Evolutionary conservation across 768 basidiomycete genomes (phyloP), one percentile per base, ranked within the genome.

Genomic region (Boletus vermiculosoides): DNA sequence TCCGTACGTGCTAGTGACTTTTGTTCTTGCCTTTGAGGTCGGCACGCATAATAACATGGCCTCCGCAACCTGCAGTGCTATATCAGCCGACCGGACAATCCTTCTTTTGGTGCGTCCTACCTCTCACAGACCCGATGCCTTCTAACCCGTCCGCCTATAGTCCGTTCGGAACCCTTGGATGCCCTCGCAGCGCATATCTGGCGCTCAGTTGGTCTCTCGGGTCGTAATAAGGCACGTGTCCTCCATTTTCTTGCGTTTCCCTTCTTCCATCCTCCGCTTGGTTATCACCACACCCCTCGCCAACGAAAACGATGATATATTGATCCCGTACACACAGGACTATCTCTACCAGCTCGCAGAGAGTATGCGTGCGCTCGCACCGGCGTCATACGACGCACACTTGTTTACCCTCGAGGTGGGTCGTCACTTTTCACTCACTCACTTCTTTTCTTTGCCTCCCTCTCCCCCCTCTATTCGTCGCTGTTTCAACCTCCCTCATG

Each of bases 331-430:
- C 6, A 33, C 3, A 25, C 58, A 95, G 92, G 94, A 97, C 36
- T 98, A 98, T 66, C 76, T 97, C 3, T 96, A 87, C 67, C 77
- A 83, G 12, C 84, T 98, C 1, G 86, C 85, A 0, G 78, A 82
- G 18, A 83, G 90, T 0, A 82, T 98, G 0, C 79, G 85, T n/a
- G 71, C 81, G 13, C 82, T 98, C 2, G 86, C 88, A 0, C 87
- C 88, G 0, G 77, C 83, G 39, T 88, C 88, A 1, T 73, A 82
- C 52, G 92, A 94, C 61, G 83, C 85, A 0, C 87, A 94, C 75
- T 71, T 94, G 12, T 85, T 78, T 52, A 83, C 86, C 4, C 78
- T 94, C 2, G 92, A 94, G 80, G 90, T 87, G 55, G 45, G 78
- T 44, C 15, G 7, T 28, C 5, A 1, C 4, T 6, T 10, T 16